A percentile compares a stretch with the other conserved stretches of the same genome.
Conservation (phyloP, 2,329 filamentous ascomycete genomes). For the Endoconidiophora polonica region DNA sequence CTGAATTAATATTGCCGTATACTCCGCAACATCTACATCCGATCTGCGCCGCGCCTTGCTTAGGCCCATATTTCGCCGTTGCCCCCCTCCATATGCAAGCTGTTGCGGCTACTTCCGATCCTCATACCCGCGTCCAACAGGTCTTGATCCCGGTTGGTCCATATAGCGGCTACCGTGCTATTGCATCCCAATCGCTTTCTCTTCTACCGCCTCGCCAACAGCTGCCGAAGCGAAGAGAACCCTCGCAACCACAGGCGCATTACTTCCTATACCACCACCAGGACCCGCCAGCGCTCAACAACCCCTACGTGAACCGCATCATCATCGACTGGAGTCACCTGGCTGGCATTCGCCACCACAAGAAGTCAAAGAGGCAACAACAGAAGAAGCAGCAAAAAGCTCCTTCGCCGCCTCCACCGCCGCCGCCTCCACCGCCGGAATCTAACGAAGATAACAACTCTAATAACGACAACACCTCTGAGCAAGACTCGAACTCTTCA, state of each 20-base stretch:
- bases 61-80: too few relatives aligned
- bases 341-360: constrained; percentile 14
- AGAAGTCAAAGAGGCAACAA: constrained; percentile 15
- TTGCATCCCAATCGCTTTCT: not conserved
- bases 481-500: not conserved
- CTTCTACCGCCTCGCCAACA: constrained; percentile 17
- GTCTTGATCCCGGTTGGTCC: too few relatives aligned
- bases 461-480: not conserved
- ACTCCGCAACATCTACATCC: too few relatives aligned
- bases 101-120: too few relatives aligned
- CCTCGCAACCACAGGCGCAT: constrained; percentile 3
- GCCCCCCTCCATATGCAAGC: too few relatives aligned
- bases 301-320: constrained; percentile 14
- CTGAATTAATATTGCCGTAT: too few relatives aligned
- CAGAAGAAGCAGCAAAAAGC: not conserved
- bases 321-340: constrained; percentile 15
- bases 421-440: not conserved
- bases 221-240: constrained; percentile 12
- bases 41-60: too few relatives aligned
- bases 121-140: too few relatives aligned
- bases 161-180: too few relatives aligned
- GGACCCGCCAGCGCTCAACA: not conserved
- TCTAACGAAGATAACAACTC: not conserved
- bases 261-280: not conserved
- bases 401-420: not conserved